Evolutionary conservation across 179 eudicot genomes (phyloP), one percentile per base, ranked within the genome.

Genomic region (Silene coronaria): DNA sequence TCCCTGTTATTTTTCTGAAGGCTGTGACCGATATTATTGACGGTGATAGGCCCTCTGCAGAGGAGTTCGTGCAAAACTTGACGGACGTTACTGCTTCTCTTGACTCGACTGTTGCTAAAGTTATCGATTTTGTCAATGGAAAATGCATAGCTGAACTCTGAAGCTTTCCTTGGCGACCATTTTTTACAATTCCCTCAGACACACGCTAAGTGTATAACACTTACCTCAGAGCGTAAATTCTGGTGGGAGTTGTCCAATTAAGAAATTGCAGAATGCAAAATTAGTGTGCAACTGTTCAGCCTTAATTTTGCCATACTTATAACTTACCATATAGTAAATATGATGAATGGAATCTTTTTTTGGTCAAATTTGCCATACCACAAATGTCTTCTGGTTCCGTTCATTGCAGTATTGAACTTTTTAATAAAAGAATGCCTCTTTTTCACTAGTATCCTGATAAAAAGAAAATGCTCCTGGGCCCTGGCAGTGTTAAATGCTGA

Each of bases 1-100:
- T 90, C 46, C 97, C 97, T 4, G 89, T 80, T 24, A 87, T 95
- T 48, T 92, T 90, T 65, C 72, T 93, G 14, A 95, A 95, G 84
- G 99, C 97, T 4, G 95, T 95, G 67, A 90, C 97, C n/a, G 97
- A 95, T 80, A 87, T 95, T 26, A 91, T 92, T 46, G 99, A 95
- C 62, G 97, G 97, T 46, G 91, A 89, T 32, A 95, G 87, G 71
- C 95, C 99, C 60, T 90, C 96, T 17, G 80, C 97, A 2, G 97
- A 92, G 83, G 99, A 92, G 76, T 95, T 90, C 82, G 63, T 87
- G 82, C 85, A 89, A 70, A 95, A 92, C 76, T 79, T 95, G 84
- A 84, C 87, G 17, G 85, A 84, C 0, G 97, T 91, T n/a, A 85
- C 96, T 9, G 83, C 88, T 76, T 88, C 90, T 51, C 95, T 95